Base-by-base conservation (phyloP, 495 filamentous ascomycete species). In the Penicillium angulare region DNA sequence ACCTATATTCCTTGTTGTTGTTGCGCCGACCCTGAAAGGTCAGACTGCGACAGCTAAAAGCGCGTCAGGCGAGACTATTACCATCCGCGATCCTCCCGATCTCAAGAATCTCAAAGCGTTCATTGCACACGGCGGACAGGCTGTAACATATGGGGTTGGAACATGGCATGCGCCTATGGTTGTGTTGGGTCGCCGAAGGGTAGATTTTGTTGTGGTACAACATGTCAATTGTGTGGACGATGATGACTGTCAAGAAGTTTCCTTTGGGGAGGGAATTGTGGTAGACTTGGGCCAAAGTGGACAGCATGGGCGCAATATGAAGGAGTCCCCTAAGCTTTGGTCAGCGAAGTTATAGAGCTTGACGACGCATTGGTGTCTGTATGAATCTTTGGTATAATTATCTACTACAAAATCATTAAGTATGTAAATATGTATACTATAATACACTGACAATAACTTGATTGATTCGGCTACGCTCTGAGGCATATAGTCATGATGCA, bases 161-260 rank as follows among this genome's bases (percentile, higher is more conserved):
- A 96, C 90, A 35, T 98, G 95, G 92, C 93, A 98, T 78, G 91
- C 92, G 55, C 93, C 93, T 2, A 97, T 98, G 93, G 89, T 87
- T 13, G 91, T 90, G 38, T 61, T 97, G 17, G 93, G 92, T 1
- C 60, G 71, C 39, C 56, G 74, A 27, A 74, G 80, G 17, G 79
- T 90, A 22, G 86, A 87, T 59, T 98, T 97, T 70, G 82, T 96
- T 20, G 91, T 97, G 7, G 79, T 89, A 63, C 92, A 96, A 71
- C 89, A 84, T 73, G 85, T 84, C 13, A 98, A 95, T 69, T 90
- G 88, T 4, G 86, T 92, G 29, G 81, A 68, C 10, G 74, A 81
- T 2, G 93, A 97, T 74, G 93, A 98, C 69, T 93, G 89, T 59
- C 88, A 97, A 73, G 92, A 96, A 74, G 83, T 89, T 3, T 74